Evolutionary conservation across 1,139 yeast genomes (phyloP), one percentile per base, ranked within the genome.

Genomic region (Yamadazyma blattariae): DNA sequence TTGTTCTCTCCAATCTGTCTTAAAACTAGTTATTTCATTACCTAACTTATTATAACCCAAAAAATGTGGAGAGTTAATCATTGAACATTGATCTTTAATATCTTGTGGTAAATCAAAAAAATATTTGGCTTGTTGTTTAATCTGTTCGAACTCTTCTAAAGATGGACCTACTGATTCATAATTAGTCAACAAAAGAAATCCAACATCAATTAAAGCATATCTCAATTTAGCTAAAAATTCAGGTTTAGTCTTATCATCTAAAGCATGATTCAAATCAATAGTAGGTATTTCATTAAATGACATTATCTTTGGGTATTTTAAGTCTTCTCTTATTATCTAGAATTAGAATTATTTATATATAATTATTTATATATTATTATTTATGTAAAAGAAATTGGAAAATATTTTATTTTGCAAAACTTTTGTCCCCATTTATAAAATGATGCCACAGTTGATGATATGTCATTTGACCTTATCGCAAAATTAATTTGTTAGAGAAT

Each of bases 21-120:
- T 67, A 29, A 63, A 60, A 5, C 82, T 79, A 0, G 89, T 82
- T 38, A 77, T 72, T 50, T 82, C 88, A 44, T 81, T 80, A 5
- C 85, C 87, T 12, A 82, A 59, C 13, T 74, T 65, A 27, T 82
- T 77, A 52, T 82, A 82, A 1, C 89, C 89, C 35, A 81, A 64
- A 51, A 82, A 80, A 48, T 82, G 87, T 11, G 79, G 81, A 28
- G 78, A 76, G 39, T 78, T 61, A 30, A 73, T 66, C 86, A 82
- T 82, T 34, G 77, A 81, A 34, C 78, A 62, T 25, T 61, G 64
- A 38, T 62, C 50, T 53, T 81, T 81, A 41, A 71, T 75, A 10
- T 66, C 61, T 7, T 64, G 61, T 0, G 85, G 83, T 24, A 79
- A 60, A 0, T 61, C 67, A 48, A 81, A 81, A 46, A 78, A 74